Evolutionary conservation across 78 protist species (phyloP).

Genomic region (slime mould (Dictyostelium discoideum)): DNA sequence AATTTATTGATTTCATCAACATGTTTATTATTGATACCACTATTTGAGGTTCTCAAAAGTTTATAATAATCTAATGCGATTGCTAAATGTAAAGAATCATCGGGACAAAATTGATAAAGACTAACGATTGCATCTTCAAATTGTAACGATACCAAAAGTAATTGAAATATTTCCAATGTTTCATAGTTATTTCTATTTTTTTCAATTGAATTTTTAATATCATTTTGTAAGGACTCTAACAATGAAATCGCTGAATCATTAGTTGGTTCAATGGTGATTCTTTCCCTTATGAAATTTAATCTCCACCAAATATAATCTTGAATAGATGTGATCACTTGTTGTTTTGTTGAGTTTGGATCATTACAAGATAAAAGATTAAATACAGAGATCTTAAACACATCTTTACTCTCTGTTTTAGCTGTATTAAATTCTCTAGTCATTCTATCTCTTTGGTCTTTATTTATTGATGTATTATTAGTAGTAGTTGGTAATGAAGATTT

Average conservation of each 20-base stretch:
- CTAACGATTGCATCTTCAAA: conserved; percentile 46
- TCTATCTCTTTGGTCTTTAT: conserved; percentile 10
- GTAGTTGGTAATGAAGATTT: background rate
- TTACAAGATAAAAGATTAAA: conserved; percentile 24
- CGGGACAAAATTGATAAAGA: background rate
- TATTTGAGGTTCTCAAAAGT: background rate
- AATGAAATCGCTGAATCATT: background rate
- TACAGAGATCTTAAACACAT: conserved; percentile 38
- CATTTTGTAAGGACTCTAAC: conserved; percentile 32
- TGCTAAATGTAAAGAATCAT: conserved; percentile 59
- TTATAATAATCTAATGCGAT: conserved; percentile 25
- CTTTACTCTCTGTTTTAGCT: conserved; percentile 35
- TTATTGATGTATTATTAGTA: background rate
- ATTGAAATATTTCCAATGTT: conserved; percentile 25
- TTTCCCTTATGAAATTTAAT: background rate
- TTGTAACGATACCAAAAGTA: conserved; percentile 28
- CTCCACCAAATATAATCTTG: conserved; percentile 77
- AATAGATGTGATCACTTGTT: conserved; percentile 18
- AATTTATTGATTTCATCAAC: background rate
- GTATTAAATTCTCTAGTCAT: conserved; percentile 18
- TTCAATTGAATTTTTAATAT: background rate
- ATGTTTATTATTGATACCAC: background rate
- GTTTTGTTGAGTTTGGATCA: conserved; percentile 28
- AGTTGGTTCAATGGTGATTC: no score
- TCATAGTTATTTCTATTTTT: conserved; percentile 12